phyloP scores from a whole-genome alignment of 257 asterid genomes.

The Solanum etuberosum region DNA sequence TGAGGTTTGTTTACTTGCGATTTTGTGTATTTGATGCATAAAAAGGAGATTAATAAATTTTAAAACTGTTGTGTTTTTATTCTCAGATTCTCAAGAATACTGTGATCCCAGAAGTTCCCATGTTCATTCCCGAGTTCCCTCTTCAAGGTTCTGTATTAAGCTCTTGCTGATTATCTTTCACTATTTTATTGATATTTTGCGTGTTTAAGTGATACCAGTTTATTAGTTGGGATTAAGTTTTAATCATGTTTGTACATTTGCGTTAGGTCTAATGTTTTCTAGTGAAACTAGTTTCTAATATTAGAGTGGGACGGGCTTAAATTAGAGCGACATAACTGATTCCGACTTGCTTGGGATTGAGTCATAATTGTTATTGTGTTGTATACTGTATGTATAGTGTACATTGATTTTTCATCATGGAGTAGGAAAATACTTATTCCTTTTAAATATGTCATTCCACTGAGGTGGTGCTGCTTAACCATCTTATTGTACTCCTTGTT shows the following conservation, averaged over 20 bases:
- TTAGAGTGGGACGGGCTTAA: not conserved
- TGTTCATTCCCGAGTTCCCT: slow-evolving; percentile 5
- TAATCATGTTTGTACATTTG: not conserved
- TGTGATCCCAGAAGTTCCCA: slow-evolving; percentile 7
- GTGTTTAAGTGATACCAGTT: not conserved
- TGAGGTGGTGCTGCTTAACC: not conserved
- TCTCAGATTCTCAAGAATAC: not conserved
- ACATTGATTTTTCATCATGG: not conserved
- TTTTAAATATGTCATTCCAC: not conserved
- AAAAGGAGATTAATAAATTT: not conserved
- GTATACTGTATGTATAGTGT: not conserved
- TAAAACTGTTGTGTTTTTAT: not conserved
- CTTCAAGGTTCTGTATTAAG: slow-evolving; percentile 1
- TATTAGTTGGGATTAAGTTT: not conserved
- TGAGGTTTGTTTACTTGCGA: not conserved
- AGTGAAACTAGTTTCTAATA: not conserved
- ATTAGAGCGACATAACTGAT: not conserved
- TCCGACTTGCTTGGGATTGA: not conserved
- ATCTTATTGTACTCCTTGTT: not conserved
- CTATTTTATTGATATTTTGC: not conserved
- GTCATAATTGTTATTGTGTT: not conserved
- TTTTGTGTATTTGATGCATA: not conserved
- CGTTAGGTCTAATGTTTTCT: not conserved
- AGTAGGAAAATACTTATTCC: not conserved
- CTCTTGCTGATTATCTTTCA: not conserved